A percentile compares a stretch with the other conserved stretches of the same genome.
Conservation (phyloP, 2,329 filamentous ascomycete genomes). For the Penicillium sp. region DNA sequence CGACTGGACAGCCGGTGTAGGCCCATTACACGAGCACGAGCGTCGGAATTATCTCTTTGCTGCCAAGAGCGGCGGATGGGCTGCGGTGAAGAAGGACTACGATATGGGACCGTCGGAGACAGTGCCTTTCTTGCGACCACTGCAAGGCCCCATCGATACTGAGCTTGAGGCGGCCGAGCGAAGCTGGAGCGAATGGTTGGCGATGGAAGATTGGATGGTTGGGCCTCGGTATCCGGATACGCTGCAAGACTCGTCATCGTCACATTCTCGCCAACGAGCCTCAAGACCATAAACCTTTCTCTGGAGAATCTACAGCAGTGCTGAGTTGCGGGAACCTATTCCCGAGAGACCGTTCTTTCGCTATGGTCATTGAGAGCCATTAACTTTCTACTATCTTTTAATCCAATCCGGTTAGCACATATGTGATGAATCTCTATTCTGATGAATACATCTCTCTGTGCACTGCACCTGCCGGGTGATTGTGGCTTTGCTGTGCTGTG, state of each 20-base stretch:
- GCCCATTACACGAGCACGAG: constrained; percentile 81
- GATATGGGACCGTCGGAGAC: constrained; percentile 80
- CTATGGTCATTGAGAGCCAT: neutral
- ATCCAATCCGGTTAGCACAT: neutral
- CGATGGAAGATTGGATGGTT: constrained; percentile 99
- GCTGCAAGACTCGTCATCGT: constrained; percentile 36
- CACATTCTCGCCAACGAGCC: constrained; percentile 30
- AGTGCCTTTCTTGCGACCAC: constrained; percentile 78
- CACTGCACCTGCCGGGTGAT: neutral
- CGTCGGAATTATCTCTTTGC: constrained; percentile 92
- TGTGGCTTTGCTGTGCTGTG: neutral
- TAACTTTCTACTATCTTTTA: neutral
- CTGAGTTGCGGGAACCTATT: neutral
- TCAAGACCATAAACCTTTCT: constrained; percentile 22
- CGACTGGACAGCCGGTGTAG: constrained; percentile 76
- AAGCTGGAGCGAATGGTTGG: constrained; percentile 90
- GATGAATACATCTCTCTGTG: neutral
- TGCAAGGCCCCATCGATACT: constrained; percentile 70
- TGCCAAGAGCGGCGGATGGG: constrained; percentile 87
- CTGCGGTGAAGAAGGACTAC: constrained; percentile 83
- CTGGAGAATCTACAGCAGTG: neutral
- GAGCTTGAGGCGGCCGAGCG: constrained; percentile 81
- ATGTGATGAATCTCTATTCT: constrained; percentile 4
- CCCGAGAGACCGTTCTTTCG: neutral
- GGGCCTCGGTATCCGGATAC: constrained; percentile 67